Evolutionary conservation across 2,329 filamentous ascomycete genomes (phyloP), one percentile per base, ranked within the genome.

Genomic region (Neoarthrinium moseri): DNA sequence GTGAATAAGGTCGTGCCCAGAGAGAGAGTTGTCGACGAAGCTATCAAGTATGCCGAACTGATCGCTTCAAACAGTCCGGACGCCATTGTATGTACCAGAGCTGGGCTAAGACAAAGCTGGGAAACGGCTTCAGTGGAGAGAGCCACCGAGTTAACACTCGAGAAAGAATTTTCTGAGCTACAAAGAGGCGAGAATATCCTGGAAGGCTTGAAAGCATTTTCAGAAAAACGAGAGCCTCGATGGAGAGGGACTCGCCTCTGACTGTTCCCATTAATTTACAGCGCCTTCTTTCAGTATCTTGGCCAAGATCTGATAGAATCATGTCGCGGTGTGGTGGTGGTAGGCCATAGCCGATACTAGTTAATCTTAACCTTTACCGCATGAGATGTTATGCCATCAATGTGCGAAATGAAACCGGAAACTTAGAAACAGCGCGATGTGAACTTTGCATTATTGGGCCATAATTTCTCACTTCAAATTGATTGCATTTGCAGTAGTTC

Each of bases 31-130:
- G 74, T 95, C 24, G 80, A 84, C 44, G 94, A 95, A 67, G 88
- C 90, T 2, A 75, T 86, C 27, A 86, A 92, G 66, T 78, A 94
- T 21, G 90, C 83, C 30, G 87, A 92, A 57, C 78, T 51, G 22
- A 57, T 58, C 32, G 56, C 54, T 34, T 49, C 46, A 45, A 58
- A 58, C 30, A 58, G 56, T 43, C 56, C 56, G 6, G 56, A 59
- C 22, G 54, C 56, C 6, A 58, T 59, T 36, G 53, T 59, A 30
- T 58, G 55, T 48, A 57, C 56, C 11, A 51, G 56, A 24, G 56
- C 56, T 13, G 56, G 53, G 4, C 38, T 59, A 12, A 45, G 56
- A 21, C 55, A 59, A 33, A 54, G 54, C 12, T 58, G 56, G 57
- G 56, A 59, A 52, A 58, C 53, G 37, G 56, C 54, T n/a, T 57